A percentile compares a stretch with the other conserved stretches of the same genome.
Conservation (phyloP, 805 yeast genomes). For the Cyberlindnera nakhonratchasimensis region DNA sequence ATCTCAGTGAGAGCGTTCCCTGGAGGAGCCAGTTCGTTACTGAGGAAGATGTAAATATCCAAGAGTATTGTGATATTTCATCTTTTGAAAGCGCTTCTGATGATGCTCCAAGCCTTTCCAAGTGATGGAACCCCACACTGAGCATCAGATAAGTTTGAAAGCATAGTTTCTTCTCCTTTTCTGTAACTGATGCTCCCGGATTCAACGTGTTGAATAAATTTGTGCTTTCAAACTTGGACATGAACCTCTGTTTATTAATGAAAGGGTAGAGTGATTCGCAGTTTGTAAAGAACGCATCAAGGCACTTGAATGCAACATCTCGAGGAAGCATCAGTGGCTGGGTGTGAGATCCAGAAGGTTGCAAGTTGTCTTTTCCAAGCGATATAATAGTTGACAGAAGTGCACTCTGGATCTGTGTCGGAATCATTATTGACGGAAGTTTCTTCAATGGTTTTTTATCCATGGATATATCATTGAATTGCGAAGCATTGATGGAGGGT, state of each 20-base stretch:
- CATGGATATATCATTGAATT: conserved; percentile 4
- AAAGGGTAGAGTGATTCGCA: conserved; percentile 20
- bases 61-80: conserved; percentile 13
- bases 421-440: not conserved
- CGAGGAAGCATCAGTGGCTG: conserved; percentile 18
- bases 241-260: conserved; percentile 17
- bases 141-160: conserved; percentile 21
- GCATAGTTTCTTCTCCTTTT: conserved; percentile 11
- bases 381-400: conserved; percentile 23
- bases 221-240: conserved; percentile 10
- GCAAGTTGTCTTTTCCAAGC: conserved; percentile 19
- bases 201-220: conserved; percentile 20
- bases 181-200: conserved; percentile 10
- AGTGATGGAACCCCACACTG: conserved; percentile 22
- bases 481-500: conserved; percentile 15
- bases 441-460: conserved; percentile 1
- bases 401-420: conserved; percentile 23
- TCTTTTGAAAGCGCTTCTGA: conserved; percentile 7
- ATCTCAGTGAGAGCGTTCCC: conserved; percentile 34
- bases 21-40: conserved; percentile 14
- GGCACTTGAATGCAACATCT: conserved; percentile 19
- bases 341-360: conserved; percentile 1
- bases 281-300: conserved; percentile 17
- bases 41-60: conserved; percentile 10
- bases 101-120: conserved; percentile 8